Evolutionary conservation across 768 basidiomycete genomes (phyloP), one percentile per base, ranked within the genome.

Genomic region (Tulasnella sp.): DNA sequence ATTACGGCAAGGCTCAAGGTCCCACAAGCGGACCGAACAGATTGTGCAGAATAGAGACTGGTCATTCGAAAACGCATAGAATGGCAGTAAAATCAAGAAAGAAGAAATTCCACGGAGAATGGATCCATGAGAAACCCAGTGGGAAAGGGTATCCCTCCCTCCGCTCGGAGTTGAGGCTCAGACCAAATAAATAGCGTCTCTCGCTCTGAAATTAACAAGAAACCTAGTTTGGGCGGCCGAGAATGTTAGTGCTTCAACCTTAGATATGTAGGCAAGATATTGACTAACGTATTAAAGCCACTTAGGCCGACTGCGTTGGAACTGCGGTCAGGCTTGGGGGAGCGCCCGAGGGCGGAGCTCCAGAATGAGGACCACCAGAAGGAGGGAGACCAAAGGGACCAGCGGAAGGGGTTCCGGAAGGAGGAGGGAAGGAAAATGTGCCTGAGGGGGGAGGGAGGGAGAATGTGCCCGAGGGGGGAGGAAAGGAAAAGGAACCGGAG

Each of bases 341-440:
- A n/a, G 58, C 20, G 14, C 58, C 58, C 58, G 58, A 60, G 58
- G 58, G 58, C 16, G 58, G 58, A 60, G 58, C 58, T 22, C 58
- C 58, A 22, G 58, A 60, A 28, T 5, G 58, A 60, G 14, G 58
- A 60, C 7, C 58, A 28, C 58, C 58, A 60, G 22, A 60, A 60
- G 5, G 58, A 60, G 58, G 4, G 58, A 22, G 9, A 60, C 58
- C 58, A 60, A 22, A 60, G 58, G 58, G 58, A 60, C 58, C 18
- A 60, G 20, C 58, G 58, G 58, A 28, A 60, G 58, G 58, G 58
- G 58, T 60, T 60, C 58, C 58, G 58, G 58, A 60, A 28, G 58
- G 58, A 60, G 58, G 18, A 60, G 58, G 7, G 58, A 60, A 60
- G 58, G 58, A 60, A 22, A 60, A 20, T 18, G 58, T 60, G 58